Base-by-base conservation (phyloP, 116 monocot species). In the Dioscorea cayenensis region DNA sequence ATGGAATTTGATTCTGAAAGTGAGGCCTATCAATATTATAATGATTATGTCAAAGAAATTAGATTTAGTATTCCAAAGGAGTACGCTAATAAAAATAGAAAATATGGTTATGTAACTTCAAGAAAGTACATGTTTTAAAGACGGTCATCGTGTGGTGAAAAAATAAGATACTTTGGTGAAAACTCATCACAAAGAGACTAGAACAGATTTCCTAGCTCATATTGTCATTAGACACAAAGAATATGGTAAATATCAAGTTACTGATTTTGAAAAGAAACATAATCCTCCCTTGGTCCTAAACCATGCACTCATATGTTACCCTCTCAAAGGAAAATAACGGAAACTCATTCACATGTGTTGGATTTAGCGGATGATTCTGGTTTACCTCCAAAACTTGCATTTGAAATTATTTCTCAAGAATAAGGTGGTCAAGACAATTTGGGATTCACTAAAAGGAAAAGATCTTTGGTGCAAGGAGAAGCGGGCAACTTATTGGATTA, bases 1-100 rank as follows among this genome's bases (percentile, higher is more conserved):
- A 78, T 87, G 78, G 84, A 84, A 63, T 87, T 84, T 81, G 81
- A 78, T 58, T 69, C 78, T 78, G 84, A 80, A 51, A 71, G 78
- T 5, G 78, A 78, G 64, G 87, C 84, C 4, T 84, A 87, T 63
- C 59, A 32, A 14, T 81, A 78, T 28, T 84, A 87, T 29, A 66
- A 70, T 10, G 76, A 77, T 28, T 78, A 87, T 67, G 87, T 72
- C 60, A 25, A 25, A 18, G 66, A 52, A 35, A 68, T 81, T 11
- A 84, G 84, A 28, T 87, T 83, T 32, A 72, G 75, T 65, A 78
- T 87, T 18, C 36, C 84, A 55, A 87, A 86, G 36, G 76, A 84
- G 69, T 66, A 59, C 6, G 76, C 81, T 36, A 84, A 81, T 32
- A 4, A 4, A 29, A 52, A 69, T 21, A 77, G 81, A 55, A 65